Base-by-base conservation (phyloP, 176 grass and related monocot species). In the Pontederia crassipes region DNA sequence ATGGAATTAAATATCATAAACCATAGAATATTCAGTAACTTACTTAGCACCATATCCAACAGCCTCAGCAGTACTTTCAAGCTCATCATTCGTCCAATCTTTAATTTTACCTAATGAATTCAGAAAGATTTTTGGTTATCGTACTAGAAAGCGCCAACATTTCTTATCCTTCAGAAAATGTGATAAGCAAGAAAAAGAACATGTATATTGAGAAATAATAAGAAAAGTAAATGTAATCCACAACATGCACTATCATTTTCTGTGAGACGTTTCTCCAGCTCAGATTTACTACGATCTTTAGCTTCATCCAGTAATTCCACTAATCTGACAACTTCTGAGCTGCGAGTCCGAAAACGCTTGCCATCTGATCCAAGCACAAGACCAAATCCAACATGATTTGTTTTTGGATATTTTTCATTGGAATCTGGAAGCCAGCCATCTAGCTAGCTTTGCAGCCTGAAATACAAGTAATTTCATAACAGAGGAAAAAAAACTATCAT, bases 21-120 rank as follows among this genome's bases (percentile, higher is more conserved):
- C 32, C 32, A 40, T 45, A 52, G 12, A 56, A 57, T 5, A 46
- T 54, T 8, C 55, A 13, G 52, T 55, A 8, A 68, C 84, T 68
- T 83, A 88, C 87, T 91, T 97, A 78, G 93, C 93, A 10, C 93
- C 87, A 91, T 97, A 97, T 76, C 87, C 93, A 78, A 97, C 76
- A 17, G 93, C 93, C 65, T 88, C 88, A 15, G 87, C 85, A 81
- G 93, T 97, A 70, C 82, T 52, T 26, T 91, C 84, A 73, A 97
- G 77, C 59, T 91, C 84, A 63, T 85, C 87, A 32, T 91, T 84
- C n/a, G 84, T 97, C 57, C 59, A 72, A 27, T 54, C 62, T 15
- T 8, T 48, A 65, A 50, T 65, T 49, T 65, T 65, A 51, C 62
- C 62, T 65, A 16, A 49, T 4, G 17, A 40, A 47, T 10, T 3